Evolutionary conservation across 176 grass and related monocot genomes (phyloP), one percentile per base, ranked within the genome.

Genomic region (Saccharum spontaneum): DNA sequence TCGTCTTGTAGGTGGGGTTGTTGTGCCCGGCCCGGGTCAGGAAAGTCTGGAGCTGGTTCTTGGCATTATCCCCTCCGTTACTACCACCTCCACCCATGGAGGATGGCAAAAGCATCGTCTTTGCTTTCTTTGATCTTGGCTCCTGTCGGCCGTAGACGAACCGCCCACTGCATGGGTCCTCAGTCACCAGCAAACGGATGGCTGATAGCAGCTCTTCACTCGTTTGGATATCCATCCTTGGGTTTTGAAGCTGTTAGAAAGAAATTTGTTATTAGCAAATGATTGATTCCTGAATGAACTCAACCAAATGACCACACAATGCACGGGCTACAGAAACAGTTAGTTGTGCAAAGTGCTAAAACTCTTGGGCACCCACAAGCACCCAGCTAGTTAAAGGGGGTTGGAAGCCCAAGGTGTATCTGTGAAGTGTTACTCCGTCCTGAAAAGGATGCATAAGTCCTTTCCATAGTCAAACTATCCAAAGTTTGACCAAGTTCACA

Each of bases 151-250:
- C 93, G 3, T 91, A 94, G 17, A 95, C 81, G 23, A 98, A 98
- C 15, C 93, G 86, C 0, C 97, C 97, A 10, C 62, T 89, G 79
- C 97, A 96, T 7, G 97, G 93, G 69, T 99, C 97, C 72, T 95
- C 93, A 0, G 86, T 80, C 10, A 94, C 91, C 23, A 99, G 89
- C 20, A 95, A 52, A 30, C 97, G 90, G 49, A 96, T 94, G 39
- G 93, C 93, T 34, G 93, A 99, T 40, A 99, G 79, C 44, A 99
- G 86, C 41, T 96, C 91, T 75, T 99, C 91, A 46, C 97, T 90
- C 66, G 86, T 85, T 87, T 89, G 89, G 34, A 96, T 83, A 68
- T 95, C 88, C 86, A 94, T 92, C 88, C 87, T 94, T 75, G 97
- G 91, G 57, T 99, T 99, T 87, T 91, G 89, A 50, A 98, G 93